These are phyloP conservation scores for Celoporthe dispersa DNA, from an alignment of 2,329 filamentous ascomycete species.

Conservation along the genomic window DNA sequence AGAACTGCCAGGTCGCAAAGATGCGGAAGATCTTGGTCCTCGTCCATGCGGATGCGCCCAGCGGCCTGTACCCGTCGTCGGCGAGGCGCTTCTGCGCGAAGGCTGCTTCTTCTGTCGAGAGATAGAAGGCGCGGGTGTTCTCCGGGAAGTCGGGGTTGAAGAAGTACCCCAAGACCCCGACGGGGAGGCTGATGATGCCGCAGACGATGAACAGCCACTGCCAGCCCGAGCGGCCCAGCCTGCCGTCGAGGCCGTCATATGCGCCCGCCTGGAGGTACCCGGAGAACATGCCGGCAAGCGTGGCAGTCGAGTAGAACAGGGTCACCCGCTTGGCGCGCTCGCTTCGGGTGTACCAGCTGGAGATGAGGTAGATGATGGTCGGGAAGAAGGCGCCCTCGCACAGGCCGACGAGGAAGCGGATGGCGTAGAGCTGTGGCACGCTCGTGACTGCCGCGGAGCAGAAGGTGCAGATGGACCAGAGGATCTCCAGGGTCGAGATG, in stretches of 20 bases:
- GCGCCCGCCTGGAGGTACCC: conserved; percentile 56
- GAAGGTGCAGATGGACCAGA: conserved; percentile 28
- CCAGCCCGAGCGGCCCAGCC: conserved; percentile 50
- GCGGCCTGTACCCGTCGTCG: conserved; percentile 24
- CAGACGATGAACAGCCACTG: conserved; percentile 55
- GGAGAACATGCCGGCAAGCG: conserved; percentile 51
- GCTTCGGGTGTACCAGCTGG: conserved; percentile 27
- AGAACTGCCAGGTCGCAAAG: conserved; percentile 23
- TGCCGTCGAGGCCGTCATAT: conserved; percentile 53
- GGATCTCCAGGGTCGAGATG: conserved; percentile 24
- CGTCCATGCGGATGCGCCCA: conserved; percentile 20
- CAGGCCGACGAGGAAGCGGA: conserved; percentile 26
- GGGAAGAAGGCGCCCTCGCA: conserved; percentile 31
- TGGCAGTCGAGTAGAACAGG: conserved; percentile 27
- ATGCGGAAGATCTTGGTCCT: conserved; percentile 23
- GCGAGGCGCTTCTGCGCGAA: conserved; percentile 23
- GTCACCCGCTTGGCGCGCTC: conserved; percentile 27
- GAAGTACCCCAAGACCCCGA: conserved; percentile 30
- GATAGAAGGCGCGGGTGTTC: conserved; percentile 26
- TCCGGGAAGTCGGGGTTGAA: conserved; percentile 29
- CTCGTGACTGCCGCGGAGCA: conserved; percentile 29
- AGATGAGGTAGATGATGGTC: conserved; percentile 28
- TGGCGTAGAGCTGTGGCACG: conserved; percentile 26
- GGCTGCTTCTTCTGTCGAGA: conserved; percentile 21
- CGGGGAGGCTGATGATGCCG: conserved; percentile 31